phyloP scores from a whole-genome alignment of 768 basidiomycete species.

The Suillus americanus region DNA sequence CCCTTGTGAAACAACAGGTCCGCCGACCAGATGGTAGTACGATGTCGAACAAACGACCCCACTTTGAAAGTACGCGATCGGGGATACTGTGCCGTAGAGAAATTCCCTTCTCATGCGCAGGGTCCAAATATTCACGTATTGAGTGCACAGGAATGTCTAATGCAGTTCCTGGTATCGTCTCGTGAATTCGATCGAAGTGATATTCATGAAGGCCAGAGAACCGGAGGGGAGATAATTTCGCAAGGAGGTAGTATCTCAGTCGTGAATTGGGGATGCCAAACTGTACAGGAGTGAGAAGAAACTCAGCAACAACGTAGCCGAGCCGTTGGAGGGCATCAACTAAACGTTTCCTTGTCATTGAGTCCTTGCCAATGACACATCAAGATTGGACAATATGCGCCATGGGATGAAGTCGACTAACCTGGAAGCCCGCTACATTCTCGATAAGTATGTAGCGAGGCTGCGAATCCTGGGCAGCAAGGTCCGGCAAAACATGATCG shows the following conservation, averaged over 20 bases:
- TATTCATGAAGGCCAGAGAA: conserved; percentile 32
- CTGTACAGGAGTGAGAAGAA: conserved; percentile 73
- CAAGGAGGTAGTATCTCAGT: conserved; percentile 77
- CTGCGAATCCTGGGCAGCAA: conserved; percentile 43
- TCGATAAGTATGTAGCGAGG: conserved; percentile 69
- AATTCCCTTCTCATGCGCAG: conserved; percentile 11
- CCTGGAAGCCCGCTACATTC: conserved; percentile 86
- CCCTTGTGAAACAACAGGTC: conserved; percentile 82
- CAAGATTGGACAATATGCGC: conserved; percentile 1
- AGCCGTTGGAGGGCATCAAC: conserved; percentile 49
- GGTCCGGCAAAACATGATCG: conserved; percentile 56
- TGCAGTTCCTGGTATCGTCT: conserved; percentile 49
- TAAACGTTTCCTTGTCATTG: conserved; percentile 60
- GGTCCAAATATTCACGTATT: conserved; percentile 17
- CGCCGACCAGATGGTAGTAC: conserved; percentile 60
- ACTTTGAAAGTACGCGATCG: conserved; percentile 64
- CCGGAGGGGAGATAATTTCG: conserved; percentile 44
- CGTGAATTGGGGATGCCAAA: conserved; percentile 84
- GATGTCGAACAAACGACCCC: conserved; percentile 82
- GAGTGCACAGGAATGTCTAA: not conserved
- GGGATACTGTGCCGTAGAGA: conserved; percentile 43
- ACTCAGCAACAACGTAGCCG: conserved; percentile 59
- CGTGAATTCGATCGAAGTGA: conserved; percentile 36
- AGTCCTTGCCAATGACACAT: conserved; percentile 44
- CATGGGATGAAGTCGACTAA: conserved; percentile 30